phyloP scores from a whole-genome alignment of 225 moss, liverwort and hornwort species.

The Pseudisothecium myosuroides region DNA sequence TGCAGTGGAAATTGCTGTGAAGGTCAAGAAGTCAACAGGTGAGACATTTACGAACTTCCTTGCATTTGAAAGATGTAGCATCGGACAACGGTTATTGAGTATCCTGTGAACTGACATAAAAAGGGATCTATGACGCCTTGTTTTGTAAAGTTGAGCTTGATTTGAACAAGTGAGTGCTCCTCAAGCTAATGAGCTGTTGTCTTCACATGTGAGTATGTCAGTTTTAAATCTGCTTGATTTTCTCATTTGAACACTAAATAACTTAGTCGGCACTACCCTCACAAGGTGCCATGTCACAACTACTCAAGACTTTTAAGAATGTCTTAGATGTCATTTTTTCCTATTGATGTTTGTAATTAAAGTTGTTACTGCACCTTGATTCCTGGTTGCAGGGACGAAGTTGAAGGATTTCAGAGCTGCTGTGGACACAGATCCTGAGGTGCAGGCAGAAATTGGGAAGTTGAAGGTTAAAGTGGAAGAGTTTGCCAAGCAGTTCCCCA shows the following conservation, averaged over 20 bases:
- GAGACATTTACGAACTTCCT: neutral
- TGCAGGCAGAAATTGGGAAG: slow-evolving; percentile 46
- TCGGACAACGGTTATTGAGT: neutral
- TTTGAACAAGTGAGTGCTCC: neutral
- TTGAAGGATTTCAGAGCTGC: slow-evolving; percentile 79
- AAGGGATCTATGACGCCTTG: too few relatives aligned
- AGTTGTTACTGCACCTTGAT: neutral
- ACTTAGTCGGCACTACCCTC: neutral
- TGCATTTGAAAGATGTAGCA: neutral
- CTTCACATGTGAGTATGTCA: neutral
- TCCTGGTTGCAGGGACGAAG: slow-evolving; percentile 49
- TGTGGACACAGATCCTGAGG: slow-evolving; percentile 47
- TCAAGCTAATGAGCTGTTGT: neutral
- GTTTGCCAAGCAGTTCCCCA: slow-evolving; percentile 83
- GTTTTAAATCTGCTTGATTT: neutral
- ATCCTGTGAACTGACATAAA: neutral
- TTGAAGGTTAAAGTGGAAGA: slow-evolving; percentile 60
- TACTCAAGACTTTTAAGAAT: neutral
- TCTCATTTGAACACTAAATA: neutral
- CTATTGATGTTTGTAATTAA: neutral
- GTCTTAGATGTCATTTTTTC: neutral
- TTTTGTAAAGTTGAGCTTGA: neutral
- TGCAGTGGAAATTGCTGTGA: slow-evolving; percentile 67
- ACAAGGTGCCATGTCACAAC: neutral
- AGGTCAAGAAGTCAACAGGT: slow-evolving; percentile 64